Evolutionary conservation across 2,329 filamentous ascomycete species (phyloP), one percentile per base, ranked within the genome.

Genomic region (Diaporthe citri): DNA sequence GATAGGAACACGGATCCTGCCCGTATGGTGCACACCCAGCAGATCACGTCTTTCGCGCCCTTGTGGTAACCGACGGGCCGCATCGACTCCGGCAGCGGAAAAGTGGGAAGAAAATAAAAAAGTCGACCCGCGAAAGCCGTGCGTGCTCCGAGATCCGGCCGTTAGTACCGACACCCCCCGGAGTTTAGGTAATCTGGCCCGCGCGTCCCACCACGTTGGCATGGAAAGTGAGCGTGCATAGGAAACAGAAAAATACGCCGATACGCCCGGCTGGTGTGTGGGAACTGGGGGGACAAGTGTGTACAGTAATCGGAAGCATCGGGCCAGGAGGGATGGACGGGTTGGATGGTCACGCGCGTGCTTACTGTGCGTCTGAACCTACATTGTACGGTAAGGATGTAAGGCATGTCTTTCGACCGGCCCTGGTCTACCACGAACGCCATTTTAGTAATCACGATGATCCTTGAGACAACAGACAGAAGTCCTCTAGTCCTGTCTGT

Each of bases 361-460:
- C 64, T 69, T 55, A 69, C 48, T 69, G 64, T 55, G 48, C 64
- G 39, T 52, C n/a, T 34, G 31, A 25, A 25, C 48, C 48, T 52
- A 56, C 28, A 56, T 9, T 9, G 25, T 22, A 15, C 28, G 25
- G 10, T n/a, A 15, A 5, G 12, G 36, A 25, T 25, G 57, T 7
- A 15, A n/a, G 57, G 34, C 4, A 41, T 28, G 9, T 4, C 39
- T 46, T 43, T 46, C 25, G 39, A 34, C 39, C 25, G 9, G 39
- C 8, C 13, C n/a, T 31, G 22, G 39, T 46, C 13, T 59, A 22
- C 22, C n/a, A n/a, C 41, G 22, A 22, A 25, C 7, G 28, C 15
- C 22, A 7, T 25, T 25, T 66, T 66, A 66, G 62, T 66, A 66
- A 66, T 48, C 62, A 51, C 22, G 12, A 22, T 48, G 41, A 48